phyloP scores from a whole-genome alignment of 2,329 filamentous ascomycete species.

The Cladosporium oxysporum region DNA sequence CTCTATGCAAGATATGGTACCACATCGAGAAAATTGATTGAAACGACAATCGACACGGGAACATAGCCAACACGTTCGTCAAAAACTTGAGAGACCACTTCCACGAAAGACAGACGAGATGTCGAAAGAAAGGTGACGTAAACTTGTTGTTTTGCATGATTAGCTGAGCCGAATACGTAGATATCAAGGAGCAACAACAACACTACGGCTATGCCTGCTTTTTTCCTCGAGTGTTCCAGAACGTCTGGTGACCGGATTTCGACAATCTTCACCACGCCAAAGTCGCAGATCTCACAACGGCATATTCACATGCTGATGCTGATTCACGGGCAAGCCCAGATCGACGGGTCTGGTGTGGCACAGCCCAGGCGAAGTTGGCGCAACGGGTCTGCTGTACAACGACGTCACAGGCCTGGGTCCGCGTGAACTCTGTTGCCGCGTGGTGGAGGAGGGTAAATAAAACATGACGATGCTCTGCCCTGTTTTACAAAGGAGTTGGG shows the following conservation, averaged over 20 bases:
- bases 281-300: background rate
- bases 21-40: background rate
- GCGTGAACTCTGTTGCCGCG: slow-evolving; percentile 19
- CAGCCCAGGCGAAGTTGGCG: slow-evolving; percentile 1
- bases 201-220: background rate
- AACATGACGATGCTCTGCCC: slow-evolving; percentile 17
- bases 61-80: background rate
- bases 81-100: no score
- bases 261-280: background rate
- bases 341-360: background rate
- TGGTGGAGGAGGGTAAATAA: slow-evolving; percentile 12
- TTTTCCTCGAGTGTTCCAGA: background rate
- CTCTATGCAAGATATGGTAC: background rate
- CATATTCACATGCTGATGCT: background rate
- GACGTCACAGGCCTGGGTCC: slow-evolving; percentile 16
- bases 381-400: background rate
- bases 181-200: background rate
- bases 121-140: background rate
- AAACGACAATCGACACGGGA: background rate
- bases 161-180: background rate
- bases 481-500: slow-evolving; percentile 1
- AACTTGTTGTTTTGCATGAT: background rate
- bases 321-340: background rate
- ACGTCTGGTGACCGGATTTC: background rate
- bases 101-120: background rate